Conservation (phyloP, 2,329 filamentous ascomycete genomes). For the Graphilbum ipis-grandicollis region DNA sequence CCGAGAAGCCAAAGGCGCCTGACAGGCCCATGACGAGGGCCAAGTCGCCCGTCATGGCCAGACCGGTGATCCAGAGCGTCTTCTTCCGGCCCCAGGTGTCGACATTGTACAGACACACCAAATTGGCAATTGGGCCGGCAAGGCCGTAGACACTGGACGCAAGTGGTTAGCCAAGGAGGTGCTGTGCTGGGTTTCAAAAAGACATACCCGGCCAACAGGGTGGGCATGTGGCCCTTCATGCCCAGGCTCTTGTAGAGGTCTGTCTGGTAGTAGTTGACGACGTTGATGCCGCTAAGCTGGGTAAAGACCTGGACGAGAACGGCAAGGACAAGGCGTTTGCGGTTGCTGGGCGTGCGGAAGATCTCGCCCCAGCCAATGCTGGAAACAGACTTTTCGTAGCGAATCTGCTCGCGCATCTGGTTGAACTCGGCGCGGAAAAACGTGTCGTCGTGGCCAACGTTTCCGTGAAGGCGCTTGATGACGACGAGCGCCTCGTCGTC, state of each 20-base stretch:
- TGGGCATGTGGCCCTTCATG: not conserved
- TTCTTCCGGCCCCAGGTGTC: too few species aligned
- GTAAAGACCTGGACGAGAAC: not conserved
- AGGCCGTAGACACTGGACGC: not conserved
- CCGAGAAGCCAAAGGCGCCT: too few species aligned
- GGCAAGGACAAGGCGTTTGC: slow-evolving; percentile 5
- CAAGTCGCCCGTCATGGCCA: too few species aligned
- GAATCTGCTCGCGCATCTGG: slow-evolving; percentile 13
- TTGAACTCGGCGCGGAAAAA: slow-evolving; percentile 4
- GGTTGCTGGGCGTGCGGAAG: slow-evolving; percentile 3
- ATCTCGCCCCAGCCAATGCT: not conserved
- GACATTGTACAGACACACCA: too few species aligned
- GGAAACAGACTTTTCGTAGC: slow-evolving; percentile 13
- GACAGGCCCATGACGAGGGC: too few species aligned
- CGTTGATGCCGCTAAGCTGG: not conserved
- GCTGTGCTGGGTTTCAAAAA: too few species aligned
- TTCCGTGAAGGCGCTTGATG: slow-evolving; percentile 3
- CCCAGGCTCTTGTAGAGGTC: not conserved
- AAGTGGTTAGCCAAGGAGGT: too few species aligned
- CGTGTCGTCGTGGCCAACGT: not conserved
- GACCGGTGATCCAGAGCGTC: too few species aligned
- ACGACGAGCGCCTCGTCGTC: slow-evolving; percentile 22
- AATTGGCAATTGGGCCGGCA: not conserved
- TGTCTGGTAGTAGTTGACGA: not conserved
- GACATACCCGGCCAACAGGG: not conserved